Conservation (phyloP, 441 rosid species). For the Daphne laureola region DNA sequence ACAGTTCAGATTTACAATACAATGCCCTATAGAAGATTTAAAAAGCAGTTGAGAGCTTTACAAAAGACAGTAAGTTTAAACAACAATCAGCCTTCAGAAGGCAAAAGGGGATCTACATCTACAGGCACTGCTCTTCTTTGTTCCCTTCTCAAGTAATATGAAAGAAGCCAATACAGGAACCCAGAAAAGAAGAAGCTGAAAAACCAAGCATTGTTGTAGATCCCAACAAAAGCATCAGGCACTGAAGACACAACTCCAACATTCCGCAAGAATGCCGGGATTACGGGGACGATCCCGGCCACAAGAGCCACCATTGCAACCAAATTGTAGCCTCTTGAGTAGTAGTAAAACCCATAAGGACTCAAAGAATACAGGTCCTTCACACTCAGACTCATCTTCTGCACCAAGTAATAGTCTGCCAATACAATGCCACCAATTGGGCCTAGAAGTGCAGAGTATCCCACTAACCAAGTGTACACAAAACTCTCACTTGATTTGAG, state of each 20-base stretch:
- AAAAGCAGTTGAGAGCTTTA: no score
- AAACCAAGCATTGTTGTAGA: slow-evolving; percentile 88
- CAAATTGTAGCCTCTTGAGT: slow-evolving; percentile 53
- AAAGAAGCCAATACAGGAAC: slow-evolving; percentile 49
- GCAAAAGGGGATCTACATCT: slow-evolving; percentile 45
- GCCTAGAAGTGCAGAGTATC: slow-evolving; percentile 81
- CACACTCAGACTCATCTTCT: slow-evolving; percentile 29
- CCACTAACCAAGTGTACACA: slow-evolving; percentile 90
- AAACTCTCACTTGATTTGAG: slow-evolving; percentile 87
- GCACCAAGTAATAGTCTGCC: slow-evolving; percentile 69
- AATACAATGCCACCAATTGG: slow-evolving; percentile 73
- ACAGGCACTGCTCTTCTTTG: slow-evolving; percentile 21
- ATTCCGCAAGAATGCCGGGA: slow-evolving; percentile 74
- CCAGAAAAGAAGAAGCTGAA: slow-evolving; percentile 68
- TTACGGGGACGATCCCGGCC: slow-evolving; percentile 65
- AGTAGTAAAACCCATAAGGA: slow-evolving; percentile 59
- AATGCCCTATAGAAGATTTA: no score
- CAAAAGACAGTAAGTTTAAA: neutral
- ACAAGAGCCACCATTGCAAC: slow-evolving; percentile 51
- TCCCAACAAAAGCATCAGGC: slow-evolving; percentile 30
- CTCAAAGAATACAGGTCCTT: slow-evolving; percentile 49
- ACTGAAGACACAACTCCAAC: slow-evolving; percentile 37
- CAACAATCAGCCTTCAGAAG: slow-evolving; percentile 14
- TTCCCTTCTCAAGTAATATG: slow-evolving; percentile 27
- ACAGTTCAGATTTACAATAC: no score